Conservation (phyloP, 73 alveolate species). For the Stentor roeselii region DNA sequence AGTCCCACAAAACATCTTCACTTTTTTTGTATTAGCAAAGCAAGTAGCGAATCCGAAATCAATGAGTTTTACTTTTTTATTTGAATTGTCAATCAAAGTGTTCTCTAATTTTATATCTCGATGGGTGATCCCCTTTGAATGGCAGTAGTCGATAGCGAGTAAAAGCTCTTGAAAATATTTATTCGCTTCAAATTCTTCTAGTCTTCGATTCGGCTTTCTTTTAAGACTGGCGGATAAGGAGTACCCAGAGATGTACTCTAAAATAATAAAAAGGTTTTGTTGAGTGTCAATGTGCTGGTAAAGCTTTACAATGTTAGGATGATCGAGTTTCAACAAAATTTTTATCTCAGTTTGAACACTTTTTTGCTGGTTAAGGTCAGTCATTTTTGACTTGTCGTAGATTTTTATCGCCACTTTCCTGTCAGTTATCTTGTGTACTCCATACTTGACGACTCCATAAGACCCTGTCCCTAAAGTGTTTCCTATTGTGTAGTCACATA, state of each 20-base stretch:
- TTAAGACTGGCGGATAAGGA: slow-evolving; percentile 30
- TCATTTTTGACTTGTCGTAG: slow-evolving; percentile 74
- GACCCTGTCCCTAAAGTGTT: slow-evolving; percentile 83
- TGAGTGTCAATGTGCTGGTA: slow-evolving; percentile 90
- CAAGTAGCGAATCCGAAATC: slow-evolving; percentile 60
- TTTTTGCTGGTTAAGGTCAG: slow-evolving; percentile 70
- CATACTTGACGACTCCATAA: slow-evolving; percentile 87
- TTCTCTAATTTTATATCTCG: slow-evolving; percentile 57
- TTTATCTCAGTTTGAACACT: slow-evolving; percentile 69
- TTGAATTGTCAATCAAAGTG: slow-evolving; percentile 36
- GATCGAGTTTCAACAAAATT: slow-evolving; percentile 63
- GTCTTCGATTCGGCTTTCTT: slow-evolving; percentile 31
- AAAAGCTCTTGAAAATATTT: slow-evolving; percentile 43
- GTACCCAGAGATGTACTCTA: slow-evolving; percentile 67
- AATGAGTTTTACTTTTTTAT: slow-evolving; percentile 40
- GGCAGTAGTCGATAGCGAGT: slow-evolving; percentile 58
- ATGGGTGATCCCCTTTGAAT: slow-evolving; percentile 47
- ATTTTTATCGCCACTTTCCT: slow-evolving; percentile 84
- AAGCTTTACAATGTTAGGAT: slow-evolving; percentile 78
- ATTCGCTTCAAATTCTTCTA: slow-evolving; percentile 43
- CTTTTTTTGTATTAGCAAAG: slow-evolving; percentile 48
- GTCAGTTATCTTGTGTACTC: slow-evolving; percentile 70
- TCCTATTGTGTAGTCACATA: slow-evolving; percentile 42
- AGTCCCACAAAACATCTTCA: slow-evolving; percentile 79
- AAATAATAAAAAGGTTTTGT: slow-evolving; percentile 63